phyloP scores from a whole-genome alignment of 2,329 filamentous ascomycete genomes.

The Colletotrichum sp. region DNA sequence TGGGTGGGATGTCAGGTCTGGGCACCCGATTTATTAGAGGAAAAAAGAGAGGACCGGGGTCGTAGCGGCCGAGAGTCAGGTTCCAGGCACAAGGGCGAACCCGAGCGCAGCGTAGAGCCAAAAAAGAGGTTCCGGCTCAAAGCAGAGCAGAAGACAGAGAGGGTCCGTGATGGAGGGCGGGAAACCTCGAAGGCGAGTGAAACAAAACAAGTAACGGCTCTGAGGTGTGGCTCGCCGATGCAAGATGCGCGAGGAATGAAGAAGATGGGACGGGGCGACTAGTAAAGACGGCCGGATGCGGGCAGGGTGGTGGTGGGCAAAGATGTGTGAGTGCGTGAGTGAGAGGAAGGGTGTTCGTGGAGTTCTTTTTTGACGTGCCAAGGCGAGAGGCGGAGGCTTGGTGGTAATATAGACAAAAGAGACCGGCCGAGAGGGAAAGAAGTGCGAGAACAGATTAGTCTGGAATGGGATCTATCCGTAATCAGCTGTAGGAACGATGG shows the following conservation, averaged over 20 bases:
- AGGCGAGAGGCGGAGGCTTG: background rate
- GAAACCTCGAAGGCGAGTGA: constrained; percentile 13
- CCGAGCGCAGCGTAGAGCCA: background rate
- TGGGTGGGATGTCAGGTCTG: constrained; percentile 2
- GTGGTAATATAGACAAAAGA: background rate
- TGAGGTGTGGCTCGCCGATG: background rate
- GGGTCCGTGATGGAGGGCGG: background rate
- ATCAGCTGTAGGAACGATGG: background rate
- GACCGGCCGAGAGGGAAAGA: background rate
- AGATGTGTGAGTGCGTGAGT: background rate
- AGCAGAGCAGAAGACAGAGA: background rate
- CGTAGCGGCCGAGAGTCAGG: background rate
- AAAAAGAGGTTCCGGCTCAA: background rate
- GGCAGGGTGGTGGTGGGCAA: background rate
- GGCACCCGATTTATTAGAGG: constrained; percentile 10
- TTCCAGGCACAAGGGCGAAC: background rate
- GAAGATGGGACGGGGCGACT: constrained; percentile 1
- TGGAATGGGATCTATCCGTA: background rate
- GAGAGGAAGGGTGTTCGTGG: background rate
- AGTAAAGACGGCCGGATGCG: background rate
- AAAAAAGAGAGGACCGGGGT: background rate
- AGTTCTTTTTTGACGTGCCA: constrained; percentile 8
- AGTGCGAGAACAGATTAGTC: background rate
- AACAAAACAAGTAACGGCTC: constrained; percentile 20
- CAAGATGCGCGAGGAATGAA: background rate